phyloP scores from a whole-genome alignment of 176 grass and related monocot genomes.

The Juncus inflexus region DNA sequence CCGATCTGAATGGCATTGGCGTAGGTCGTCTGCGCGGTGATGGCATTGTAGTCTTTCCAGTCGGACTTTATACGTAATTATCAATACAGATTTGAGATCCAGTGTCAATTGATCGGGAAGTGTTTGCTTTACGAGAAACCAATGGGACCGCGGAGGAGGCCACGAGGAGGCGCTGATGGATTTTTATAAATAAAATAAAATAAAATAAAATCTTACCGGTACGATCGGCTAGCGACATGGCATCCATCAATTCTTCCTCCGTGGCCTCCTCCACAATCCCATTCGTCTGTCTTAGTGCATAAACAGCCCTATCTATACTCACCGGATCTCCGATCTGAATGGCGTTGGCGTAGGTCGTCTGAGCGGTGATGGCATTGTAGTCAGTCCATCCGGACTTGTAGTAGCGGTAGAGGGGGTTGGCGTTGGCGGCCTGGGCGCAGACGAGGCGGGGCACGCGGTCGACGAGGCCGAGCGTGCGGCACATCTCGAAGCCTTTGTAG shows the following conservation, averaged over 20 bases:
- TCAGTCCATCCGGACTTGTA: conserved; percentile 81
- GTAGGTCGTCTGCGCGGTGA: conserved; percentile 56
- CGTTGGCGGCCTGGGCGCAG: conserved; percentile 81
- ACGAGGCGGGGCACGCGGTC: conserved; percentile 71
- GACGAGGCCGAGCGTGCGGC: conserved; percentile 67
- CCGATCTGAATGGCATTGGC: conserved; percentile 85
- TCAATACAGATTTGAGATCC: conserved; percentile 84
- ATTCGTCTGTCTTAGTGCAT: conserved; percentile 53
- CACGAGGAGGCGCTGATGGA: conserved; percentile 90
- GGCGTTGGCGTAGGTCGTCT: conserved; percentile 58
- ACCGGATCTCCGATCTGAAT: conserved; percentile 96
- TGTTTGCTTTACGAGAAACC: conserved; percentile 55
- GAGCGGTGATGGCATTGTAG: conserved; percentile 59
- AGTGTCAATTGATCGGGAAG: conserved; percentile 64
- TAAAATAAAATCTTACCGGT: too few relatives aligned
- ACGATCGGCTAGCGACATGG: conserved; percentile 87
- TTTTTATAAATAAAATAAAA: too few relatives aligned
- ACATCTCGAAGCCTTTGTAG: conserved; percentile 99
- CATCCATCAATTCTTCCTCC: conserved; percentile 90
- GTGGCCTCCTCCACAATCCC: conserved; percentile 91
- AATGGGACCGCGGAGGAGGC: conserved; percentile 80
- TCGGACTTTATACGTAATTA: conserved; percentile 41
- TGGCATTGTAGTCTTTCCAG: conserved; percentile 63
- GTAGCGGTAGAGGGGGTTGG: conserved; percentile 67
- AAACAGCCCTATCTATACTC: conserved; percentile 60